Base-by-base conservation (phyloP, 169 alveolate genomes). In the Ichthyophthirius multifiliis region DNA sequence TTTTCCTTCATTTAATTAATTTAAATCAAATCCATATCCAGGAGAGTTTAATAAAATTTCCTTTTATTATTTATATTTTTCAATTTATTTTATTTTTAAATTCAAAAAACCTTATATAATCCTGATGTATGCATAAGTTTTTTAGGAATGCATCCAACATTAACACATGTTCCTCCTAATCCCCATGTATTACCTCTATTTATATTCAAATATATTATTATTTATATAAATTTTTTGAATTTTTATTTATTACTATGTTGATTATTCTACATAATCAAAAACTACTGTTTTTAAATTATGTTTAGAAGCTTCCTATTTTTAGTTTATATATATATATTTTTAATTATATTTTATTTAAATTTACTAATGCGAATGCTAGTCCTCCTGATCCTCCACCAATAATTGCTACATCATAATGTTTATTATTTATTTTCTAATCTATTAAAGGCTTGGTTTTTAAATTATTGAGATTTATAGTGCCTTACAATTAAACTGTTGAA, bases 331-430 rank as follows among this genome's bases (percentile, higher is more conserved):
- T 18, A n/a, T 31, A 5, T 31, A 18, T 0, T 65, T 39, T 18
- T 18, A 10, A 32, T 65, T 18, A 5, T 30, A 10, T 0, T 6
- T 5, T 3, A 18, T 18, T 9, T 18, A 34, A 37, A 18, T n/a
- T 31, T 81, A 81, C 86, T 35, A 67, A 74, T 39, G 94, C 92
- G 55, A 86, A 83, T 35, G 91, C 89, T 31, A 87, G 75, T 20
- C 96, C 96, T 34, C 96, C 96, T 10, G 96, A 85, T 34, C 96
- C 96, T 43, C 96, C 96, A 20, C 96, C 96, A 5, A 92, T 85
- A 30, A 92, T 85, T 30, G 90, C 87, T n/a, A 86, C 89, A 86
- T 92, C 94, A 82, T 87, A 92, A 43, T 67, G 43, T 23, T 67
- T 31, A 2, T 67, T 67, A 41, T 34, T 39, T 39, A 67, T 44